Conservation (phyloP, 306 rosid genomes). For the Lupinus albus region DNA sequence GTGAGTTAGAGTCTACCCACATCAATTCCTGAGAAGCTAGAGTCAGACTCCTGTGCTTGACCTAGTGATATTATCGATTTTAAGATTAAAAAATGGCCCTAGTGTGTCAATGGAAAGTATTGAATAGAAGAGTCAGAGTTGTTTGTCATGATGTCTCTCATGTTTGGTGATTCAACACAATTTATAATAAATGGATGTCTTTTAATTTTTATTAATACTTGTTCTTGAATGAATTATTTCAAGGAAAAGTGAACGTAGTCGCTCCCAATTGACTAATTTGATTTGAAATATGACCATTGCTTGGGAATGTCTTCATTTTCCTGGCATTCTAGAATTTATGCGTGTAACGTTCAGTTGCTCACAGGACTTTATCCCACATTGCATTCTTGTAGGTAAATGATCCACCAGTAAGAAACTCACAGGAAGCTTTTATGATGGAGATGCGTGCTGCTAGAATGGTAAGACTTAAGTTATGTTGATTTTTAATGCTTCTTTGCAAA, state of each 20-base stretch:
- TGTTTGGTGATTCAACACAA: conserved; percentile 17
- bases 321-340: background rate
- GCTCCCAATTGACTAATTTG: conserved; percentile 8
- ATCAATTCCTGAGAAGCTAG: no score
- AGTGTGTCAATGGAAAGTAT: conserved; percentile 6
- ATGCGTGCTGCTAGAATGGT: conserved; percentile 92
- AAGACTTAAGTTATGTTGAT: conserved; percentile 13
- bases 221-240: background rate
- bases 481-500: conserved; percentile 26
- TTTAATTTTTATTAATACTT: background rate
- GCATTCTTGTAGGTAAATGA: conserved; percentile 68
- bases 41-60: no score
- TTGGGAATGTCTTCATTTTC: conserved; percentile 18
- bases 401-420: conserved; percentile 84
- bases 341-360: conserved; percentile 12
- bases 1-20: no score
- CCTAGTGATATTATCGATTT: background rate
- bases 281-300: background rate
- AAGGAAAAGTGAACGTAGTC: conserved; percentile 10
- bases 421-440: conserved; percentile 93
- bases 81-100: background rate
- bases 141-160: conserved; percentile 6
- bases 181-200: background rate
- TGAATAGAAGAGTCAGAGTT: background rate
- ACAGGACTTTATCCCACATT: conserved; percentile 26